Conservation (phyloP, 2,329 filamentous ascomycete species). For the Neodidymelliopsis sp. region DNA sequence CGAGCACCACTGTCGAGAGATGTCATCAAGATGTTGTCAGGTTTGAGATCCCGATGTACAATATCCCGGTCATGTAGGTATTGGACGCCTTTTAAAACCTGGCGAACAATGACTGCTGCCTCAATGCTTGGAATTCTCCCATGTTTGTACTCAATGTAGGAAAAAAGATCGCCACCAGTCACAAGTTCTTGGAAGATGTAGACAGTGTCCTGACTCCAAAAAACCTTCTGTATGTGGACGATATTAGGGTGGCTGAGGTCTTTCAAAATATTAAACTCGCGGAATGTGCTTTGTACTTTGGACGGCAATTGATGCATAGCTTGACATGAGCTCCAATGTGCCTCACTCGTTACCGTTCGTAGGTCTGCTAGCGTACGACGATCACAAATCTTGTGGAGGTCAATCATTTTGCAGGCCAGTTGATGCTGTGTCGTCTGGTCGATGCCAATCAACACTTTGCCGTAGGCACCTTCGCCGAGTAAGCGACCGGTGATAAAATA, state of each 20-base stretch:
- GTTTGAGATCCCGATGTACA: conserved; percentile 69
- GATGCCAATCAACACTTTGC: conserved; percentile 62
- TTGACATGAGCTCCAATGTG: conserved; percentile 1
- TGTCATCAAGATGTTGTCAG: conserved; percentile 69
- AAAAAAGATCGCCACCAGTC: conserved; percentile 67
- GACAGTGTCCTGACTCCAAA: conserved; percentile 60
- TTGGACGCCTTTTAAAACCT: conserved; percentile 64
- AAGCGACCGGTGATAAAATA: conserved; percentile 60
- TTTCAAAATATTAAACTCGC: conserved; percentile 59
- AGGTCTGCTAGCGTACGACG: conserved; percentile 3
- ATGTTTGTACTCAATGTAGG: conserved; percentile 62
- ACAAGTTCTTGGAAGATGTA: conserved; percentile 69
- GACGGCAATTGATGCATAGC: conserved; percentile 32
- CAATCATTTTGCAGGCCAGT: conserved; percentile 73
- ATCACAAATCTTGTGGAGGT: conserved; percentile 50
- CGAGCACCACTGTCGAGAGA: conserved; percentile 59
- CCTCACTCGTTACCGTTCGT: conserved; percentile 6
- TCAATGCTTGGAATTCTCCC: conserved; percentile 58
- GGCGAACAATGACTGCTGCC: conserved; percentile 62
- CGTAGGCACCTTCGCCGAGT: conserved; percentile 63
- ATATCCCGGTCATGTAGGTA: conserved; percentile 64
- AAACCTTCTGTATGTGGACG: conserved; percentile 63
- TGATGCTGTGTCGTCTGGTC: conserved; percentile 64
- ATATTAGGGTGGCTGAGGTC: conserved; percentile 68
- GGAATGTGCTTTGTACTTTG: conserved; percentile 38